Evolutionary conservation across 2,329 filamentous ascomycete genomes (phyloP), one percentile per base, ranked within the genome.

Genomic region (Fusarium musae): DNA sequence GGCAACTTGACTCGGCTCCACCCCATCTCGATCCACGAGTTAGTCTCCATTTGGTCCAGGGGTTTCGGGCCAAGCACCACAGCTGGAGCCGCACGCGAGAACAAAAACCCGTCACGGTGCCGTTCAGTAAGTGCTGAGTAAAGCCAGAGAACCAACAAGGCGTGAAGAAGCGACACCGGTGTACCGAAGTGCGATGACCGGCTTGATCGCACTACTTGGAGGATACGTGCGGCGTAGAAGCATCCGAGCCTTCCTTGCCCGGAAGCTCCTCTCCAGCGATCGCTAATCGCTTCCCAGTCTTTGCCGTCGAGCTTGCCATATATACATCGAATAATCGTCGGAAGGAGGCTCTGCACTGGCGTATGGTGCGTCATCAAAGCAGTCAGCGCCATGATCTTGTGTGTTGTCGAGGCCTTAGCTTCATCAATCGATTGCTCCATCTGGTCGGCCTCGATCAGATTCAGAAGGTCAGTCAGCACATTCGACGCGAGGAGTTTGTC

Each of bases 211-310:
- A 70, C 64, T 1, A 52, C 30, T 2, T 70, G 54, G 4, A 70
- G 37, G 16, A 70, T 64, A 4, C 68, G 40, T 8, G 68, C 28
- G 2, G 60, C 68, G n/a, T 69, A 61, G 36, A 69, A 69, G 36
- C 68, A 71, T 16, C 59, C 68, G 1, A 71, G 39, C 21, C 68
- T 65, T 32, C 65, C 65, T 46, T 71, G 65, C 4, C 59, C 39
- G 12, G 59, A 30, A 2, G 37, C 21, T 1, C 3, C 57, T 16
- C 36, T 59, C 65, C 65, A 71, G 16, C 52, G 30, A 17, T 69
- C 60, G 1, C 39, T 12, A 3, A 69, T 49, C 28, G 58, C 50
- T 7, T 6, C 13, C 68, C 65, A 65, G 32, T 50, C 36, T 15
- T 43, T 23, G 3, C 26, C 19, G 3, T 65, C 60, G 1, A 69